phyloP scores from a whole-genome alignment of 257 asterid genomes.

The Coffea canephora region DNA sequence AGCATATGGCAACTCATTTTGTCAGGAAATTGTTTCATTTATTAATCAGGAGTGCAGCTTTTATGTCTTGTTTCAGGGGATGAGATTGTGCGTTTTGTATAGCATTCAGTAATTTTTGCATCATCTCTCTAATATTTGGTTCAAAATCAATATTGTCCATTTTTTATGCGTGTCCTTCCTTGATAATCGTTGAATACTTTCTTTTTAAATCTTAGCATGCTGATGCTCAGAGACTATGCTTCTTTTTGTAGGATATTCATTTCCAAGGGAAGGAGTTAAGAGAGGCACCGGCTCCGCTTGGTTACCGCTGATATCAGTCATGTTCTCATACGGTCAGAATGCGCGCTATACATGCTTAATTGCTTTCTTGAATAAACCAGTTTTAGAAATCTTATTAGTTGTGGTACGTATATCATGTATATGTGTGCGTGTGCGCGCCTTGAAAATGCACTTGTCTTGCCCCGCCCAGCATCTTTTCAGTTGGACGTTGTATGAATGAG shows the following conservation, averaged over 20 bases:
- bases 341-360: background rate
- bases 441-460: background rate
- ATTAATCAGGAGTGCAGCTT: background rate
- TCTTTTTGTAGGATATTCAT: constrained; percentile 69
- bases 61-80: background rate
- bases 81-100: background rate
- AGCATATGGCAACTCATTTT: background rate
- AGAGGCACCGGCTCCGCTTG: constrained; percentile 79
- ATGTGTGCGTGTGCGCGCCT: background rate
- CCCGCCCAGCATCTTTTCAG: background rate
- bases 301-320: constrained; percentile 47
- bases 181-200: background rate
- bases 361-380: background rate
- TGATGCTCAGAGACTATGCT: background rate
- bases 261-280: constrained; percentile 75
- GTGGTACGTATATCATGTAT: too few species aligned
- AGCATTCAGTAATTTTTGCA: background rate
- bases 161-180: background rate
- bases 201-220: background rate
- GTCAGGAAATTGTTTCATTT: background rate
- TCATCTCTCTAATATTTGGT: background rate
- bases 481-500: background rate
- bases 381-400: background rate
- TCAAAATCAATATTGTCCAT: background rate
- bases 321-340: background rate